phyloP scores from a whole-genome alignment of 768 basidiomycete genomes.

The Amanita inopinata region DNA sequence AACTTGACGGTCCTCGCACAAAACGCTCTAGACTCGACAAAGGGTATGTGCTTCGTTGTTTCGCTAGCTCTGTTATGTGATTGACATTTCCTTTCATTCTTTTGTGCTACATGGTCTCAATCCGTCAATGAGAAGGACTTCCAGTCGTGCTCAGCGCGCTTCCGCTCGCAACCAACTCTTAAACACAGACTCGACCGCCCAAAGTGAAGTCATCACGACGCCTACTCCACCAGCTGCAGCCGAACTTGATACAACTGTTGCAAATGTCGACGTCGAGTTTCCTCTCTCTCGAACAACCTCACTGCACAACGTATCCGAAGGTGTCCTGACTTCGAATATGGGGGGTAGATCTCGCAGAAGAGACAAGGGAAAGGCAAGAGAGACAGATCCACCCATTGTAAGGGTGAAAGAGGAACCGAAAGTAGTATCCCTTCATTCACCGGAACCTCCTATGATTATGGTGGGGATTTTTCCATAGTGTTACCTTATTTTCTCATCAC shows the following conservation, averaged over 20 bases:
- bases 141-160: conserved; percentile 65
- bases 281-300: conserved; percentile 60
- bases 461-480: conserved; percentile 21
- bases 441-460: conserved; percentile 34
- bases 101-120: conserved; percentile 13
- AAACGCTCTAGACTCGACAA: conserved; percentile 70
- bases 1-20: conserved; percentile 55
- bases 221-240: conserved; percentile 32
- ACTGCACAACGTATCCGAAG: conserved; percentile 27
- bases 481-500: conserved; percentile 1
- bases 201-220: conserved; percentile 25
- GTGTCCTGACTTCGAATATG: conserved; percentile 18
- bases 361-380: conserved; percentile 49
- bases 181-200: conserved; percentile 26
- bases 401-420: conserved; percentile 47
- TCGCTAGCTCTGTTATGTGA: conserved; percentile 15
- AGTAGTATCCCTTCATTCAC: conserved; percentile 31
- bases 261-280: conserved; percentile 49
- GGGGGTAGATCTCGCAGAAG: conserved; percentile 28
- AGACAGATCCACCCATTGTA: conserved; percentile 27
- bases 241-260: conserved; percentile 43
- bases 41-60: conserved; percentile 40
- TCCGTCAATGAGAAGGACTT: conserved; percentile 33
- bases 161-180: conserved; percentile 50
- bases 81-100: conserved; percentile 12